Conservation (phyloP, 441 rosid genomes). For the Hypseocharis bilobata region DNA sequence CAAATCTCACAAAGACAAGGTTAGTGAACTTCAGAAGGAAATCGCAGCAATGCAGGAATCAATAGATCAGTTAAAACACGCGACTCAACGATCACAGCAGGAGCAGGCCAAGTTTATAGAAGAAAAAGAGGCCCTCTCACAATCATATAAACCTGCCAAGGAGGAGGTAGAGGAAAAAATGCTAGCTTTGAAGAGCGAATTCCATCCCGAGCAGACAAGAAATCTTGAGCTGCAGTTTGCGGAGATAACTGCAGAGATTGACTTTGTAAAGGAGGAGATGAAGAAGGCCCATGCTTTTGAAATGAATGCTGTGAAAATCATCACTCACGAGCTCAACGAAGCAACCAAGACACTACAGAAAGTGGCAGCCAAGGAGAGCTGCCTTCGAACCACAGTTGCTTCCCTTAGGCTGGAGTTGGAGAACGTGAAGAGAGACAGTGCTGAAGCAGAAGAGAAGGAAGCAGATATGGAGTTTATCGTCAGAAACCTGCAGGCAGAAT, state of each 20-base stretch:
- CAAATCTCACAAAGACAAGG: constrained; percentile 53
- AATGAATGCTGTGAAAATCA: constrained; percentile 52
- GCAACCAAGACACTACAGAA: constrained; percentile 66
- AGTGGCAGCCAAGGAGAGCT: constrained; percentile 63
- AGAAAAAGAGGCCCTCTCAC: constrained; percentile 53
- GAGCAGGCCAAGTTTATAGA: constrained; percentile 60
- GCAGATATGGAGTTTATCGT: constrained; percentile 65
- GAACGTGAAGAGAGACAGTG: constrained; percentile 58
- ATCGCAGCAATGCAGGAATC: constrained; percentile 61
- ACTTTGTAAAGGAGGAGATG: constrained; percentile 53
- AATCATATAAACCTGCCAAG: constrained; percentile 51
- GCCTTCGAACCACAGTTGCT: constrained; percentile 49
- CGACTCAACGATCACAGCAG: constrained; percentile 50
- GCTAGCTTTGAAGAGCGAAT: constrained; percentile 43
- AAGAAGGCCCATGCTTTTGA: constrained; percentile 64
- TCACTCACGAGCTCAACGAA: constrained; percentile 60
- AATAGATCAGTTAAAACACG: constrained; percentile 65
- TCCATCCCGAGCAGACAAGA: constrained; percentile 56
- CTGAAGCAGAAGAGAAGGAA: constrained; percentile 68
- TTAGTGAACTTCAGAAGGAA: constrained; percentile 55
- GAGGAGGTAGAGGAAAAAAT: constrained; percentile 54
- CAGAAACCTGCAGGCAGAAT: constrained; percentile 67
- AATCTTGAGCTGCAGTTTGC: constrained; percentile 60
- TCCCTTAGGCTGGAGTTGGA: constrained; percentile 62
- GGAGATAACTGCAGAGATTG: constrained; percentile 53